phyloP scores from a whole-genome alignment of 176 grass and related monocot species.

The Eleusine coracana region DNA sequence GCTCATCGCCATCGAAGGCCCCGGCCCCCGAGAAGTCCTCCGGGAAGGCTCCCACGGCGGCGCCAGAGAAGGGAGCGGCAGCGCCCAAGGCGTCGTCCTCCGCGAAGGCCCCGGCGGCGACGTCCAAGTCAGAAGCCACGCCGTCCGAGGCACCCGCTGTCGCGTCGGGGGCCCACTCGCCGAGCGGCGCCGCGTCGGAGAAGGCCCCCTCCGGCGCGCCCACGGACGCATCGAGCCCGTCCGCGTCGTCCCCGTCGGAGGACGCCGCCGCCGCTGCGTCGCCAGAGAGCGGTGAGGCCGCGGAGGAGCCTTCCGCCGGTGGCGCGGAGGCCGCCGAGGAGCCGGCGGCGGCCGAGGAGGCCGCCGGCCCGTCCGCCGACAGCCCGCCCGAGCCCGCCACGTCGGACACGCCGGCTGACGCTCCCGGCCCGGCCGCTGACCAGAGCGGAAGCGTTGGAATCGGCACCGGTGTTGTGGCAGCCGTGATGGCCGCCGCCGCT shows the following conservation, averaged over 20 bases:
- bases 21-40: slow-evolving; percentile 13
- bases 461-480: slow-evolving; percentile 26
- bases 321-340: slow-evolving; percentile 16
- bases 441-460: slow-evolving; percentile 22
- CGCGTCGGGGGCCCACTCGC: slow-evolving; percentile 2
- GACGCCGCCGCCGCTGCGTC: slow-evolving; percentile 33
- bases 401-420: slow-evolving; percentile 37
- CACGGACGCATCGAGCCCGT: slow-evolving; percentile 28
- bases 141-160: slow-evolving; percentile 28
- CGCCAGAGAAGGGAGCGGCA: not conserved
- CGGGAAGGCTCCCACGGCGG: slow-evolving; percentile 39
- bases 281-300: slow-evolving; percentile 35
- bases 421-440: slow-evolving; percentile 46
- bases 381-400: slow-evolving; percentile 49
- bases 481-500: slow-evolving; percentile 31
- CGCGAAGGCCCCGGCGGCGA: slow-evolving; percentile 43
- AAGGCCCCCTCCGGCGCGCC: not conserved
- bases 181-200: not conserved
- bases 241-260: slow-evolving; percentile 27
- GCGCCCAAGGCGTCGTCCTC: not conserved
- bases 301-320: not conserved
- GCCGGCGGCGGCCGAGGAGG: not conserved
- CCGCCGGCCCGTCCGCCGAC: slow-evolving; percentile 20
- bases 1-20: slow-evolving; percentile 41
- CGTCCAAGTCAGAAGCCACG: slow-evolving; percentile 5